These are phyloP conservation scores for Thalassiosira profunda DNA, from an alignment of 108 stramenopile species.

Conservation along the genomic window DNA sequence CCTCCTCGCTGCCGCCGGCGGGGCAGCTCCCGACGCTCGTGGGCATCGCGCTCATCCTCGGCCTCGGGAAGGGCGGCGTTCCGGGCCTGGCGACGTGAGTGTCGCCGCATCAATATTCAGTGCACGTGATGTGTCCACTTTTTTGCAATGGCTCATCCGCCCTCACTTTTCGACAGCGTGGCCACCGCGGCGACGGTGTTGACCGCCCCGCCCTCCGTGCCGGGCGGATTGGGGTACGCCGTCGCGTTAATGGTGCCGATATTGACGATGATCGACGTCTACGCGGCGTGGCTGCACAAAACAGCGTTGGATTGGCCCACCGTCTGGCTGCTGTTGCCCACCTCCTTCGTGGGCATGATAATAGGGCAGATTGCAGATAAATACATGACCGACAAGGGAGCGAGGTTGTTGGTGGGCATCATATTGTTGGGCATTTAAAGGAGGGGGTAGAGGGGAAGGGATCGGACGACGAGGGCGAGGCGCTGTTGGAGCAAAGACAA, in stretches of 20 bases:
- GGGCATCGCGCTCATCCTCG: conserved; percentile 45
- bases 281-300: conserved; percentile 45
- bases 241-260: conserved; percentile 62
- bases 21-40: conserved; percentile 51
- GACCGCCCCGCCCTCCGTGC: conserved; percentile 41
- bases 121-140: too few relatives aligned
- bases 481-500: too few relatives aligned
- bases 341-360: conserved; percentile 54
- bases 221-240: conserved; percentile 46
- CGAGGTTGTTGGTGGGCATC: conserved; percentile 48
- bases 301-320: conserved; percentile 38
- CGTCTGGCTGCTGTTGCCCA: conserved; percentile 41
- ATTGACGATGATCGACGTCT: conserved; percentile 54
- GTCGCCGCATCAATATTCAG: too few relatives aligned
- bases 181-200: conserved; percentile 56
- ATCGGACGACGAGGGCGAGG: conserved; percentile 24
- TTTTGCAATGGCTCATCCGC: too few relatives aligned
- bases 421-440: conserved; percentile 49
- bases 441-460: conserved; percentile 12
- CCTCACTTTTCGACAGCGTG: conserved; percentile 30
- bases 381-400: conserved; percentile 42
- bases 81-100: conserved; percentile 53
- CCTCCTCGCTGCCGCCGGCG: too few relatives aligned
- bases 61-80: conserved; percentile 62
- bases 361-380: conserved; percentile 41